Conservation (phyloP, 768 basidiomycete species). For the Ramaria sp. region DNA sequence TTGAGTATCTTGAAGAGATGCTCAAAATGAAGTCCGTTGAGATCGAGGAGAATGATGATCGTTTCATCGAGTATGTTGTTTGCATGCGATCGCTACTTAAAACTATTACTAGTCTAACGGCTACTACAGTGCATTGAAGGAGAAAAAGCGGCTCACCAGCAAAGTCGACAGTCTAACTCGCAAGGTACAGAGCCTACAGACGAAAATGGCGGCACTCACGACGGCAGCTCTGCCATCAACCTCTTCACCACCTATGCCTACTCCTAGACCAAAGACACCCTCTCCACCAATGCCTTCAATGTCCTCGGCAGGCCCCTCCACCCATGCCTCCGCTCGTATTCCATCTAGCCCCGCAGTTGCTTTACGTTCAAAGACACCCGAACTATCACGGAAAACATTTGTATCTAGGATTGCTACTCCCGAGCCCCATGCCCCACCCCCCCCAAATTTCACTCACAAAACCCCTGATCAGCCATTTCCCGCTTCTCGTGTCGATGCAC, state of each 20-base stretch:
- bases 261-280: conserved; percentile 38
- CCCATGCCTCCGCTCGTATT: conserved; percentile 1
- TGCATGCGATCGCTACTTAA: background rate
- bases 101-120: background rate
- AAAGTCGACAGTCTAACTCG: conserved; percentile 65
- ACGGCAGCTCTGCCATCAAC: conserved; percentile 5
- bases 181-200: conserved; percentile 62
- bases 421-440: conserved; percentile 24
- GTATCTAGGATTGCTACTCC: conserved; percentile 43
- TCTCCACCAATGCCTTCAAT: conserved; percentile 22
- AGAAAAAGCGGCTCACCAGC: conserved; percentile 62
- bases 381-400: conserved; percentile 25
- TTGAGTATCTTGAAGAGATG: conserved; percentile 66
- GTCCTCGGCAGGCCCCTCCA: background rate
- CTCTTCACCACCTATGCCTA: conserved; percentile 7
- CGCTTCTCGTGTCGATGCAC: conserved; percentile 18
- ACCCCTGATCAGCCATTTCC: conserved; percentile 30
- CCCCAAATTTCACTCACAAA: conserved; percentile 40
- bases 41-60: conserved; percentile 80
- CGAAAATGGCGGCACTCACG: conserved; percentile 37
- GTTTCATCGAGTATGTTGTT: conserved; percentile 58
- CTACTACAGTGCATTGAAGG: conserved; percentile 54
- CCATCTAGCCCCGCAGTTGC: conserved; percentile 14
- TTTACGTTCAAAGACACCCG: conserved; percentile 21
- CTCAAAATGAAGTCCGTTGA: conserved; percentile 59